Conservation (phyloP, 2,329 filamentous ascomycete genomes). For the Fusarium falciforme region DNA sequence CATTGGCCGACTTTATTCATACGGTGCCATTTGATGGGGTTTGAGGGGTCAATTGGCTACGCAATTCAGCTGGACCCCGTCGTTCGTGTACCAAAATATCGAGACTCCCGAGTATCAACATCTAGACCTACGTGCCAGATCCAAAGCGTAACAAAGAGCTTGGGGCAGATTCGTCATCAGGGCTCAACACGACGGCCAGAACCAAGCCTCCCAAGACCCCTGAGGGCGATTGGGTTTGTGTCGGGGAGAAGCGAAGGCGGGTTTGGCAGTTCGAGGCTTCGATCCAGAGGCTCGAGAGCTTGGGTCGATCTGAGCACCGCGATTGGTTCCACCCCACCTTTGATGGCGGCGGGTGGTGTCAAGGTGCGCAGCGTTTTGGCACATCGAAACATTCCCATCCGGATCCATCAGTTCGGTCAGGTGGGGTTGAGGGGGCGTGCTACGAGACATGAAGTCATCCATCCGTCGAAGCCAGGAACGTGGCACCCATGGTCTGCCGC, state of each 20-base stretch:
- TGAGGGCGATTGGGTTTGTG: constrained; percentile 33
- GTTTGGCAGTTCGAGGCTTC: constrained; percentile 7
- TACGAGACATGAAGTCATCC: constrained; percentile 21
- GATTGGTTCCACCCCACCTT: constrained; percentile 29
- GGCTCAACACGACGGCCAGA: not conserved
- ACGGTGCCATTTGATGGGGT: not conserved
- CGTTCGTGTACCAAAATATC: not conserved
- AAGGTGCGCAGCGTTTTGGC: constrained; percentile 11
- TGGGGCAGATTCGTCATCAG: constrained; percentile 1
- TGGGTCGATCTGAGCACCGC: constrained; percentile 19
- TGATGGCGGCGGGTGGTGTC: constrained; percentile 25
- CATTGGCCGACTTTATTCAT: constrained; percentile 13
- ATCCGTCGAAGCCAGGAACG: constrained; percentile 25
- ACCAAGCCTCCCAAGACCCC: constrained; percentile 26
- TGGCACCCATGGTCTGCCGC: constrained; percentile 20
- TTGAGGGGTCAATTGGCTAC: not conserved
- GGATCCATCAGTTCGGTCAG: constrained; percentile 20
- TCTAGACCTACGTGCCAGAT: not conserved
- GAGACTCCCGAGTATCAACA: not conserved
- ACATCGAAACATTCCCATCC: constrained; percentile 14
- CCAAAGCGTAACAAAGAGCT: not conserved
- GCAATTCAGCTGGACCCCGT: not conserved
- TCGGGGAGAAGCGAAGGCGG: constrained; percentile 15
- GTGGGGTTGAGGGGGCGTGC: constrained; percentile 20
- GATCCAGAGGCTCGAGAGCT: constrained; percentile 19